Evolutionary conservation across 2,329 filamentous ascomycete species (phyloP).

Genomic region (Microthyrium microscopicum): DNA sequence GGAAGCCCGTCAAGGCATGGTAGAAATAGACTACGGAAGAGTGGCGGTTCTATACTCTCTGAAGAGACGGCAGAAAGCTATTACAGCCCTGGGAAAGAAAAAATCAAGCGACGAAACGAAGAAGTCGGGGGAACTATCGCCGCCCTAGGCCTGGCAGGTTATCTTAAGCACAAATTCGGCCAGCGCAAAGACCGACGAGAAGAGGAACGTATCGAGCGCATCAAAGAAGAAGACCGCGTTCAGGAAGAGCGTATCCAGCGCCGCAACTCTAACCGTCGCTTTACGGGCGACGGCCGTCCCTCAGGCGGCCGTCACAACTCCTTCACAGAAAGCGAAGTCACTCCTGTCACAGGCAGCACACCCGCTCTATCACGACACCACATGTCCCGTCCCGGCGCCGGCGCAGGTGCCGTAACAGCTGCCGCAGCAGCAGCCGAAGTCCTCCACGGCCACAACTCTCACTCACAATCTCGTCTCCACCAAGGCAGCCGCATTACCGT

Average conservation of each 20-base stretch:
- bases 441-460: conserved; percentile 17
- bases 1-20: conserved; percentile 8
- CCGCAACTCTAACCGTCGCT: conserved; percentile 28
- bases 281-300: conserved; percentile 48
- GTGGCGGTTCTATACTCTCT: conserved; percentile 22
- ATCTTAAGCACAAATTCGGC: conserved; percentile 27
- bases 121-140: too few species aligned
- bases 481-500: conserved; percentile 16
- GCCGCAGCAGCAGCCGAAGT: conserved; percentile 14
- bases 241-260: conserved; percentile 39
- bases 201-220: conserved; percentile 41
- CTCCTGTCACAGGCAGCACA: conserved; percentile 25
- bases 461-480: conserved; percentile 18
- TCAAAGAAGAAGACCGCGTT: conserved; percentile 32
- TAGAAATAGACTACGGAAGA: conserved; percentile 14
- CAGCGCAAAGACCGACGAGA: conserved; percentile 40
- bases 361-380: conserved; percentile 25
- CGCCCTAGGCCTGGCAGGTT: conserved; percentile 24
- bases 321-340: conserved; percentile 26
- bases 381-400: conserved; percentile 10
- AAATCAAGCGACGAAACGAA: conserved; percentile 21
- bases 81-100: conserved; percentile 7
- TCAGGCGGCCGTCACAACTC: conserved; percentile 16
- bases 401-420: conserved; percentile 10
- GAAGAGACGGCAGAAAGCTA: conserved; percentile 14